Evolutionary conservation across 2,329 filamentous ascomycete species (phyloP), one percentile per base, ranked within the genome.

Genomic region (Penicillium occitanis): DNA sequence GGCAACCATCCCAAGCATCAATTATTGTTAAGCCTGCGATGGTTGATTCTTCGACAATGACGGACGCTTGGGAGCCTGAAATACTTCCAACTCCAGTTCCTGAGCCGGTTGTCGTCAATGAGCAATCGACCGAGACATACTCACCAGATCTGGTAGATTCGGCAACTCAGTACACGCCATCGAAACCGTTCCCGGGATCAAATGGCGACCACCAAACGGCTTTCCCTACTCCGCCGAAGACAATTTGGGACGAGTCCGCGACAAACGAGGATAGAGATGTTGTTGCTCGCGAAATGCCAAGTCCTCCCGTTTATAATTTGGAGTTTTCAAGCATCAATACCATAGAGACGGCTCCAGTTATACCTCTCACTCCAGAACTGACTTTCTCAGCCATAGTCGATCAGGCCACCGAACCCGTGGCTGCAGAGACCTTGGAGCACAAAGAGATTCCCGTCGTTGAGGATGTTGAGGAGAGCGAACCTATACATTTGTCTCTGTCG

Each of bases 41-140:
- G 85, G 83, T 88, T 37, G 86, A 89, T 73, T 84, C 84, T 61
- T 82, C 82, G 51, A 84, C 85, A 69, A 89, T 89, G 86, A 89
- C 87, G 7, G 87, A 89, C 61, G 81, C 84, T 28, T 86, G 83
- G 83, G 77, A 80, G 66, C 80, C 66, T 25, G 58, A 61, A 30
- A 25, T 44, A 6, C n/a, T 61, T 42, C 33, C 58, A 40, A 44
- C 44, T 33, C 19, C 61, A 42, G 40, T 28, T n/a, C 28, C 58
- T 22, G 61, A 48, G 33, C 37, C 57, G 11, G 42, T 17, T 33
- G 17, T 19, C n/a, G 37, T 33, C 35, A 42, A 53, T 17, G 28
- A 60, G 8, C 44, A 50, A 35, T 35, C 57, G 8, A 65, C 63
- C 37, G 70, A 71, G 33, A 58, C 72, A 50, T 37, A 33, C 22